Conservation (phyloP, 2,329 filamentous ascomycete genomes). For the Calonectria montana region DNA sequence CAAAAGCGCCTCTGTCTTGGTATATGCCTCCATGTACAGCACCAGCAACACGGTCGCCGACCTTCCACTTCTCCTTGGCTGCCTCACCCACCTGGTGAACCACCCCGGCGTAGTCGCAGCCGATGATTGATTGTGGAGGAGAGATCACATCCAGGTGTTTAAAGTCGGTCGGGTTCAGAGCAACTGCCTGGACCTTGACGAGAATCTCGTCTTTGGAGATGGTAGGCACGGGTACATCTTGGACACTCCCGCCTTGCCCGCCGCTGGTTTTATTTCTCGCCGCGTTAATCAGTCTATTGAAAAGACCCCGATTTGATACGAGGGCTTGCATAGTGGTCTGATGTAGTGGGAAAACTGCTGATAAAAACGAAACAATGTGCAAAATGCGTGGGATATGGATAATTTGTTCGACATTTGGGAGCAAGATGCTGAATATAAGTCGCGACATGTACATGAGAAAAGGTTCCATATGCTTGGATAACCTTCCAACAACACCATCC, state of each 20-base stretch:
- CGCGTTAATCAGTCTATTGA: not conserved
- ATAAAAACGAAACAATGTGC: no score
- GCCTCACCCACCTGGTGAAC: conserved; percentile 43
- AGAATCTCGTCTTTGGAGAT: conserved; percentile 2
- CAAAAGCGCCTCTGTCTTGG: conserved; percentile 41
- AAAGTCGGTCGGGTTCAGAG: conserved; percentile 17
- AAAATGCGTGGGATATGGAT: no score
- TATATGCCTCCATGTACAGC: conserved; percentile 40
- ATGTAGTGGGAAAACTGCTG: no score
- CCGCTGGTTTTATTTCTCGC: not conserved
- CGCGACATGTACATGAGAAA: no score
- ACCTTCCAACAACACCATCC: no score
- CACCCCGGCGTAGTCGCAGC: conserved; percentile 6
- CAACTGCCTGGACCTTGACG: conserved; percentile 7
- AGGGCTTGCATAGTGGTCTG: not conserved
- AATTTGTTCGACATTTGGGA: no score
- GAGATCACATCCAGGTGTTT: conserved; percentile 12
- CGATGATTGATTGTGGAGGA: not conserved
- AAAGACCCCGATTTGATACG: not conserved
- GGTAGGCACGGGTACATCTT: not conserved
- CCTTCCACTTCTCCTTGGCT: conserved; percentile 25
- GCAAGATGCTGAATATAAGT: no score
- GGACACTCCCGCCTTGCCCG: not conserved
- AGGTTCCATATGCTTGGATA: no score
- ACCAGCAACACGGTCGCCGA: conserved; percentile 39